phyloP scores from a whole-genome alignment of 108 stramenopile species.

The Pseudonitzschia multiseries region DNA sequence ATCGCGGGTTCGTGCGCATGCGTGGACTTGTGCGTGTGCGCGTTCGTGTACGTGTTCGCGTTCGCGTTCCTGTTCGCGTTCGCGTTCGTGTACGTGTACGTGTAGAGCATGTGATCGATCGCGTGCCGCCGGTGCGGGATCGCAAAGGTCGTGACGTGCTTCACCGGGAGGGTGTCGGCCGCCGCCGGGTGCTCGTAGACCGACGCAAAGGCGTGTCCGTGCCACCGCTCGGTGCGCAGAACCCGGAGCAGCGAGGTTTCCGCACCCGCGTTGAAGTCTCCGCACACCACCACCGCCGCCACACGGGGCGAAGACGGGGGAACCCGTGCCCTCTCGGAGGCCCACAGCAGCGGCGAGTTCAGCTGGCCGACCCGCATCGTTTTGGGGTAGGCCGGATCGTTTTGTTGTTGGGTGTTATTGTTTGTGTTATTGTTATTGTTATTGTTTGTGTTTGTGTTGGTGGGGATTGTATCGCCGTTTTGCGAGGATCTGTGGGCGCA shows the following conservation, averaged over 20 bases:
- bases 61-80: too few species aligned
- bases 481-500: too few species aligned
- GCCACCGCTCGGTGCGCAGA: conserved; percentile 11
- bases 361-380: conserved; percentile 19
- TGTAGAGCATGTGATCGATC: conserved; percentile 18
- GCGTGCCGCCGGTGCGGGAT: conserved; percentile 2
- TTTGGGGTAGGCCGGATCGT: conserved; percentile 1
- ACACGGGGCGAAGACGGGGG: not conserved
- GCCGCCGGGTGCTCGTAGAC: conserved; percentile 21
- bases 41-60: too few species aligned
- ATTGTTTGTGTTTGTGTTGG: too few species aligned
- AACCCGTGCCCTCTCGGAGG: not conserved
- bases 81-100: not conserved
- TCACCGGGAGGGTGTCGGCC: conserved; percentile 10
- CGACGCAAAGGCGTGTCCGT: conserved; percentile 13
- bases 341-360: conserved; percentile 15
- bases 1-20: too few species aligned
- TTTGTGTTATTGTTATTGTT: too few species aligned
- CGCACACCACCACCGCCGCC: not conserved
- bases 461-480: too few species aligned
- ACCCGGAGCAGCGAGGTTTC: not conserved
- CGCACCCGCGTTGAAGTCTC: too few species aligned
- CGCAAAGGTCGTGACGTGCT: not conserved
- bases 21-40: too few species aligned
- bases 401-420: conserved; percentile 7